A percentile compares a stretch with the other conserved stretches of the same genome.
These are phyloP conservation scores for Chloromonas sp. DNA, from an alignment of 163 green algal genomes.

Conservation along the genomic window DNA sequence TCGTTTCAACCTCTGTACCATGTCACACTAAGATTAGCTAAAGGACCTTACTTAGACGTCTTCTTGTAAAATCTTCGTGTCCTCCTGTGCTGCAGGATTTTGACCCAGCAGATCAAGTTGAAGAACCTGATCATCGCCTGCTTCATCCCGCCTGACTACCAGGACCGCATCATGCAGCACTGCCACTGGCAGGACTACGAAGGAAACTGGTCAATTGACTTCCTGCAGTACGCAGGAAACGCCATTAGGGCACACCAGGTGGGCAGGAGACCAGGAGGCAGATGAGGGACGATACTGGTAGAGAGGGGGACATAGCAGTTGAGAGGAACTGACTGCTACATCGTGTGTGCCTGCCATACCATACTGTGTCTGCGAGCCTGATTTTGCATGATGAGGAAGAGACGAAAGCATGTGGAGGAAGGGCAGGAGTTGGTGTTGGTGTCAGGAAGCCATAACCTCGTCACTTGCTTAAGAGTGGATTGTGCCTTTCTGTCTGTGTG, in stretches of 20 bases:
- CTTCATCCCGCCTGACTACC: conserved; percentile 75
- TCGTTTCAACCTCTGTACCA: too few relatives aligned
- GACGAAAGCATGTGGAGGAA: not conserved
- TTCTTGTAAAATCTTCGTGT: too few relatives aligned
- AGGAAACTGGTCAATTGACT: conserved; percentile 57
- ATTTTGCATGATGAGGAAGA: not conserved
- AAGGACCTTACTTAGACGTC: too few relatives aligned
- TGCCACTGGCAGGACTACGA: conserved; percentile 68
- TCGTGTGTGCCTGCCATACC: not conserved
- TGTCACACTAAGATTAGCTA: too few relatives aligned
- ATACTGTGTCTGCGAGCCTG: not conserved
- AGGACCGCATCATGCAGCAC: conserved; percentile 70
- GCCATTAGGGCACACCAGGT: conserved; percentile 37
- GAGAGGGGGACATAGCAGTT: not conserved
- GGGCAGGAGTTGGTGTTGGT: not conserved
- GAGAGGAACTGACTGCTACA: not conserved
- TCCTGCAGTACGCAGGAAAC: conserved; percentile 47
- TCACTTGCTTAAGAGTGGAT: not conserved
- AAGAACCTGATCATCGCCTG: conserved; percentile 77
- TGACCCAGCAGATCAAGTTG: conserved; percentile 58
- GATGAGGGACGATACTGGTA: not conserved
- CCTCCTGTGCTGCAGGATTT: not conserved
- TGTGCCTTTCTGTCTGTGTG: not conserved
- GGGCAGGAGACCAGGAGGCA: not conserved
- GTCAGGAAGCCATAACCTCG: not conserved